Conservation (phyloP, 1,284 basidiomycete species). For the Trichosporon ovoides region DNA sequence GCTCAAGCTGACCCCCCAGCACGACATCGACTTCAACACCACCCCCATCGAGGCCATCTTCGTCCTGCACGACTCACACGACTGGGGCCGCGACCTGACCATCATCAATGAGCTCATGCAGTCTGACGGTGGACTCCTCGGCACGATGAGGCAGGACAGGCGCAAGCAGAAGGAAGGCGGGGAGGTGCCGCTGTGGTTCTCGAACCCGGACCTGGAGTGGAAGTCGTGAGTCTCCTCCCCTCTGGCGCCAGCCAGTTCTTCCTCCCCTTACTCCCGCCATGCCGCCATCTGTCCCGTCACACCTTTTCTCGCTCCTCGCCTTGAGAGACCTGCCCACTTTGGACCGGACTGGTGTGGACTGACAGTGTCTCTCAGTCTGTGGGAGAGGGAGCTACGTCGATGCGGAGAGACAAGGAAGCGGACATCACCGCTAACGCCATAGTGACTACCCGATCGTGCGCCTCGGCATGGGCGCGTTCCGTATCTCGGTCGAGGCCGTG, state of each 20-base stretch:
- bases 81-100: constrained; percentile 90
- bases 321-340: too few species aligned
- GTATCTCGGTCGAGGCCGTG: constrained; percentile 71
- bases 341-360: too few species aligned
- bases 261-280: too few species aligned
- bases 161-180: constrained; percentile 53
- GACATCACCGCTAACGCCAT: neutral
- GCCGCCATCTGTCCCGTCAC: too few species aligned
- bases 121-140: constrained; percentile 52
- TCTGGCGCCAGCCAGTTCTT: too few species aligned
- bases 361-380: too few species aligned
- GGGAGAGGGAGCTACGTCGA: too few species aligned
- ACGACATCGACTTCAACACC: constrained; percentile 61
- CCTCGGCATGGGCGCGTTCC: constrained; percentile 88
- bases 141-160: constrained; percentile 40
- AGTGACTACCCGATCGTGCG: constrained; percentile 74
- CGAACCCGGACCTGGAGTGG: constrained; percentile 87
- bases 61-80: constrained; percentile 84
- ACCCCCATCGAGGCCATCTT: constrained; percentile 72
- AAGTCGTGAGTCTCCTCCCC: constrained; percentile 46
- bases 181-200: constrained; percentile 62
- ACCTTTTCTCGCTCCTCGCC: too few species aligned
- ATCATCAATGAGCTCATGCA: constrained; percentile 74
- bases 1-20: constrained; percentile 13
- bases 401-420: too few species aligned